These are phyloP conservation scores for Penicillium sp. DNA, from an alignment of 2,329 filamentous ascomycete species.

Conservation along the genomic window DNA sequence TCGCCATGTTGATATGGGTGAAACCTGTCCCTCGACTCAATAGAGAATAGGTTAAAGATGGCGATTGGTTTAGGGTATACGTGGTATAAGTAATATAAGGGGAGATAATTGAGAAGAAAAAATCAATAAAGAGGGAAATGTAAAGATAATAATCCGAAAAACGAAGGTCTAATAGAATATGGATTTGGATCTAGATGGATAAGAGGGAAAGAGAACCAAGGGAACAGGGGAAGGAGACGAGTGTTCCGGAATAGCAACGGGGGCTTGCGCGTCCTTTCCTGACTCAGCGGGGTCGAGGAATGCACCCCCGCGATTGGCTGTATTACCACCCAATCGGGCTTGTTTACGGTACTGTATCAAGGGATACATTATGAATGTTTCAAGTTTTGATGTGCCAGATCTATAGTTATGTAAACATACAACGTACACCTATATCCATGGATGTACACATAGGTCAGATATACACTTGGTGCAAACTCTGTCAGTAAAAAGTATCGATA, in stretches of 20 bases:
- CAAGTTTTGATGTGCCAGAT: neutral
- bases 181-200: conserved; percentile 18
- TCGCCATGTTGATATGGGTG: conserved; percentile 30
- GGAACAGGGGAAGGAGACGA: conserved; percentile 14
- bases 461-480: too few species aligned
- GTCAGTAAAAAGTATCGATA: too few species aligned
- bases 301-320: neutral
- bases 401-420: neutral
- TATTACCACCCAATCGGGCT: neutral
- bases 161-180: conserved; percentile 9
- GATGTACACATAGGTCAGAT: too few species aligned
- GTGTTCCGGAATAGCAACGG: conserved; percentile 18
- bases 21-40: neutral
- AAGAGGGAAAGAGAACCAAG: conserved; percentile 14
- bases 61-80: neutral
- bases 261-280: conserved; percentile 37
- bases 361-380: neutral
- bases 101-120: conserved; percentile 10
- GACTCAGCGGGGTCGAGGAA: conserved; percentile 27
- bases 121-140: conserved; percentile 6
- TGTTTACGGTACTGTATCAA: conserved; percentile 3
- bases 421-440: too few species aligned
- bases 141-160: conserved; percentile 2
- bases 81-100: neutral
- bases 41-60: neutral